Base-by-base conservation (phyloP, 495 filamentous ascomycete genomes). In the Neurospora tetrasperma region DNA sequence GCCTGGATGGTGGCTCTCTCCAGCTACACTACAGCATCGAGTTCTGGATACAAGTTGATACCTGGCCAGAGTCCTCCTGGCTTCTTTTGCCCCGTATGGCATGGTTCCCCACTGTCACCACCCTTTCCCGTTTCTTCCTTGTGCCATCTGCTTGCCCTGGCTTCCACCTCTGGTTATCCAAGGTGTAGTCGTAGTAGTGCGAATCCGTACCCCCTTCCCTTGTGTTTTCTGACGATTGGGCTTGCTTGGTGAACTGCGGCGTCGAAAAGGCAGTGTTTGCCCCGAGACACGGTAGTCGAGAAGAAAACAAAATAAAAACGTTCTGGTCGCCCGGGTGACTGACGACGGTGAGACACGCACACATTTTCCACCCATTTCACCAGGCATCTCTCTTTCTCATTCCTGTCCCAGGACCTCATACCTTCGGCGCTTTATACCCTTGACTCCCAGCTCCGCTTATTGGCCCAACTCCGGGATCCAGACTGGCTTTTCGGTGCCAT, bases 1-100 rank as follows among this genome's bases (percentile, higher is more conserved):
- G 74, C 74, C 74, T 76, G 69, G 72, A 70, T 59, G 4, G 69
- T 73, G 75, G 76, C 74, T 77, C 73, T 77, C 73, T 46, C 70
- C 71, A 23, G 44, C 69, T 44, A 69, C 35, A 38, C 35, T 38
- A 38, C 35, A 43, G 31, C 40, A 27, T 23, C 48, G 7, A 73
- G 70, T 66, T 70, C 70, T 69, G 43, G 31, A 54, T 74, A 73
- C 72, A 62, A 16, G 54, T 31, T 48, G 74, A 72, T 73, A 75
- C 74, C 72, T 74, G 69, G 70, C 35, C 70, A 43, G 31, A 35
- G 31, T 35, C 27, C 27, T 73, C 73, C 70, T 48, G 27, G 69
- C 54, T 54, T 54, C 23, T 16, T 62, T 27, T 23, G 54, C 31
- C 31, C 54, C 54, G 27, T 59, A 40, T 73, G 54, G 31, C 23